These are phyloP conservation scores for Rhizopogon parksii DNA, from an alignment of 1,284 basidiomycete genomes.

Conservation along the genomic window DNA sequence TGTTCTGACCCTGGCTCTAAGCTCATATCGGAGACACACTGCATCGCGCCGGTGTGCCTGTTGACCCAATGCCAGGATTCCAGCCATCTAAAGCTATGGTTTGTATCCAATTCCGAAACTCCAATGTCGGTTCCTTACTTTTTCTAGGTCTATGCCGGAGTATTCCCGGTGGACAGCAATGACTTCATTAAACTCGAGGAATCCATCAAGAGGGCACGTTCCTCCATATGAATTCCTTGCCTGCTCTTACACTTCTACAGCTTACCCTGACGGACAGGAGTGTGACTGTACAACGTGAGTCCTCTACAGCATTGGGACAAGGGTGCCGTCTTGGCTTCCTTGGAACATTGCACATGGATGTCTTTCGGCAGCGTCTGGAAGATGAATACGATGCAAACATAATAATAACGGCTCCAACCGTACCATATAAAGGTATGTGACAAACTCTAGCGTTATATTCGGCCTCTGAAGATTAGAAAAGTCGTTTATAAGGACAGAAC, in stretches of 20 bases:
- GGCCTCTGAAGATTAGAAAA: constrained; percentile 26
- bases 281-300: constrained; percentile 89
- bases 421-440: constrained; percentile 77
- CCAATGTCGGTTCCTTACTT: constrained; percentile 1
- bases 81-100: constrained; percentile 94
- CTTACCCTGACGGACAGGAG: constrained; percentile 83
- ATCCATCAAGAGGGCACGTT: constrained; percentile 79
- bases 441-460: background rate
- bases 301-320: constrained; percentile 91
- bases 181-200: constrained; percentile 96
- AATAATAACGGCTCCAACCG: constrained; percentile 89
- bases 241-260: constrained; percentile 33
- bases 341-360: constrained; percentile 96
- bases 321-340: constrained; percentile 94
- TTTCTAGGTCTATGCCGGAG: constrained; percentile 83
- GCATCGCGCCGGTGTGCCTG: constrained; percentile 66
- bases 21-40: constrained; percentile 94
- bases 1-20: constrained; percentile 27
- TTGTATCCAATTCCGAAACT: constrained; percentile 5
- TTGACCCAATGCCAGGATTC: constrained; percentile 89
- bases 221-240: constrained; percentile 4
- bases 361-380: constrained; percentile 91
- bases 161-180: constrained; percentile 88
- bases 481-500: constrained; percentile 71
- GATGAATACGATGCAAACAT: constrained; percentile 93